Base-by-base conservation (phyloP, 164 flowering plant species). In the Cinnamomum micranthum region DNA sequence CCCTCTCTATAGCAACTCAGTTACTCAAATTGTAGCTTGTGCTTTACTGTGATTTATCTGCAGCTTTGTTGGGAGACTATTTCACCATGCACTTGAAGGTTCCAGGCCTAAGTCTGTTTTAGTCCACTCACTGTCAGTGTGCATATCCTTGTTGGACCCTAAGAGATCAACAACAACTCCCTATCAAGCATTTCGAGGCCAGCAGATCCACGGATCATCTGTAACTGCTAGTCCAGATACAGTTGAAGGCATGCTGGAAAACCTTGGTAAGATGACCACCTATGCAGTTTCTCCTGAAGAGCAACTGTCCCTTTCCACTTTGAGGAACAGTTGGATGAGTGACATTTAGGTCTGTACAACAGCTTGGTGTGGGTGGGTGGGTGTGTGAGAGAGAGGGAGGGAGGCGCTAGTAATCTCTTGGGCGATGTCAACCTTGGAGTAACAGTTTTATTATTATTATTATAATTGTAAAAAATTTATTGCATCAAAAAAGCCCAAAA, bases 91-190 rank as follows among this genome's bases (percentile, higher is more conserved):
- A 69, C 74, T 95, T 86, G 95, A 95, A 82, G 87, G 85, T 20
- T 89, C 93, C 72, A 88, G 95, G 50, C 97, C 99, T 66, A 90
- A 86, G 73, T 93, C 99, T 80, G 99, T 91, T 73, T 78, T 95
- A 72, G 88, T 93, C 17, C 85, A 95, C 80, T 87, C 93, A 7
- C 81, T 95, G 81, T 88, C 95, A 63, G 86, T 95, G 65, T 90
- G 94, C 84, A 91, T 95, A 82, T 92, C 93, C 31, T 80, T 95
- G 82, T 84, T 95, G 75, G 97, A 95, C 78, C 97, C 95, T 35
- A 91, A 86, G 85, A 89, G 93, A 85, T 78, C 79, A 71, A 73
- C 91, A 7, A 77, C 84, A 69, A 87, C 91, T 35, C 73, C 85
- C n/a, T 89, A 83, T 77, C 82, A 87, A 76, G 68, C 74, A 55